phyloP scores from a whole-genome alignment of 1,284 basidiomycete genomes.

The Schizophyllum commune region DNA sequence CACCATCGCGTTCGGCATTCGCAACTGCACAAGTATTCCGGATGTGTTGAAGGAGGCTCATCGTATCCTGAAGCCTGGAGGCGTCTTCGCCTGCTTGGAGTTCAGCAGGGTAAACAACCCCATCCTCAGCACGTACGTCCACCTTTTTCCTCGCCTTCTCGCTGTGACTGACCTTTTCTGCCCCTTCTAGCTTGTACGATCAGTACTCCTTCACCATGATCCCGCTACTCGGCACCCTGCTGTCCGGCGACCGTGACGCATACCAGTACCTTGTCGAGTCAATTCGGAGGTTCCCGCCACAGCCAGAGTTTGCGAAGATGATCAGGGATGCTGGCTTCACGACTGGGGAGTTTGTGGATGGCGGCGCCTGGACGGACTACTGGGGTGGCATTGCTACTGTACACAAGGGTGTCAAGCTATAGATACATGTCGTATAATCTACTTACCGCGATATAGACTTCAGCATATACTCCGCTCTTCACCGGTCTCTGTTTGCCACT shows the following conservation, averaged over 20 bases:
- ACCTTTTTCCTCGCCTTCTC: constrained; percentile 1
- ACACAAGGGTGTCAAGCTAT: constrained; percentile 81
- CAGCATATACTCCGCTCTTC: too few relatives aligned
- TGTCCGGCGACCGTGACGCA: constrained; percentile 92
- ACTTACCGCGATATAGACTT: too few relatives aligned
- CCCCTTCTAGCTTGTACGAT: constrained; percentile 71
- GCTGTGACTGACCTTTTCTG: constrained; percentile 10
- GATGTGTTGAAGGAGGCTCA: constrained; percentile 87
- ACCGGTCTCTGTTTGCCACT: too few relatives aligned
- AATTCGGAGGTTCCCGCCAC: constrained; percentile 90
- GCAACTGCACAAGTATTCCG: constrained; percentile 94
- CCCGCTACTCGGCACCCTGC: constrained; percentile 88
- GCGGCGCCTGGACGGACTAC: constrained; percentile 82
- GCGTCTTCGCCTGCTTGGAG: constrained; percentile 92
- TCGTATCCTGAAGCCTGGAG: constrained; percentile 94
- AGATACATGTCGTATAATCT: constrained; percentile 10
- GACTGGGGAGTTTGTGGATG: constrained; percentile 72
- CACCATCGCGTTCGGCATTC: constrained; percentile 98
- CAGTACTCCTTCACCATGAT: constrained; percentile 97
- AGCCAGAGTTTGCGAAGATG: constrained; percentile 88
- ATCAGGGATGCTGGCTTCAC: constrained; percentile 80
- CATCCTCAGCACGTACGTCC: constrained; percentile 74
- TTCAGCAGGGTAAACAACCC: constrained; percentile 95
- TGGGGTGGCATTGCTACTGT: constrained; percentile 85
- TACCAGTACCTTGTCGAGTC: constrained; percentile 99